These are phyloP conservation scores for Acorus gramineus DNA, from an alignment of 106 monocot genomes.

Conservation along the genomic window DNA sequence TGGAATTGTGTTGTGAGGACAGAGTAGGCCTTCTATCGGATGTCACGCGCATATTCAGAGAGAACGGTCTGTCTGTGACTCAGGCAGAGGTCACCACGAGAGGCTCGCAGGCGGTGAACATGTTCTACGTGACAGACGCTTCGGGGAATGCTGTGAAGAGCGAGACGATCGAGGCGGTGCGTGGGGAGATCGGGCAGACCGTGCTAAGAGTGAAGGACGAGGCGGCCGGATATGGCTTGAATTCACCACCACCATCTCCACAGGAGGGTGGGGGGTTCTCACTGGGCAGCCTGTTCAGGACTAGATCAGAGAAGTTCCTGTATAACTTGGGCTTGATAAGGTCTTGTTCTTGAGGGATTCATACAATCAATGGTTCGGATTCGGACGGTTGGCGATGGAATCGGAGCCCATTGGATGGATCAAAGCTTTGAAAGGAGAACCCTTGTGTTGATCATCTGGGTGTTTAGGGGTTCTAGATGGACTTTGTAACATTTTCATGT, in stretches of 20 bases:
- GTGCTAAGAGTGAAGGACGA: constrained; percentile 67
- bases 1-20: constrained; percentile 81
- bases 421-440: too few species aligned
- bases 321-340: constrained; percentile 66
- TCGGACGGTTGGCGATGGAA: too few species aligned
- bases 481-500: too few species aligned
- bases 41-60: constrained; percentile 82
- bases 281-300: constrained; percentile 64
- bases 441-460: too few species aligned
- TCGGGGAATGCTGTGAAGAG: constrained; percentile 46
- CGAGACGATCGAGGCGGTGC: constrained; percentile 50
- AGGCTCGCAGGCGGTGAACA: constrained; percentile 56
- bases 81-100: constrained; percentile 69
- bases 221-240: background rate
- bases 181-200: constrained; percentile 53
- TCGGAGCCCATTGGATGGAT: constrained; percentile 12
- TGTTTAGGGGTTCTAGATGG: too few species aligned
- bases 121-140: constrained; percentile 77
- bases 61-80: constrained; percentile 64
- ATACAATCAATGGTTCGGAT: too few species aligned
- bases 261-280: constrained; percentile 43
- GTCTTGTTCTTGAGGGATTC: constrained; percentile 36
- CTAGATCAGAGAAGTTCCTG: constrained; percentile 67
- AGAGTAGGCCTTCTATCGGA: constrained; percentile 79
- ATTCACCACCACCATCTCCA: constrained; percentile 18